Base-by-base conservation (phyloP, 2,329 filamentous ascomycete genomes). In the Neofusicoccum sp. region DNA sequence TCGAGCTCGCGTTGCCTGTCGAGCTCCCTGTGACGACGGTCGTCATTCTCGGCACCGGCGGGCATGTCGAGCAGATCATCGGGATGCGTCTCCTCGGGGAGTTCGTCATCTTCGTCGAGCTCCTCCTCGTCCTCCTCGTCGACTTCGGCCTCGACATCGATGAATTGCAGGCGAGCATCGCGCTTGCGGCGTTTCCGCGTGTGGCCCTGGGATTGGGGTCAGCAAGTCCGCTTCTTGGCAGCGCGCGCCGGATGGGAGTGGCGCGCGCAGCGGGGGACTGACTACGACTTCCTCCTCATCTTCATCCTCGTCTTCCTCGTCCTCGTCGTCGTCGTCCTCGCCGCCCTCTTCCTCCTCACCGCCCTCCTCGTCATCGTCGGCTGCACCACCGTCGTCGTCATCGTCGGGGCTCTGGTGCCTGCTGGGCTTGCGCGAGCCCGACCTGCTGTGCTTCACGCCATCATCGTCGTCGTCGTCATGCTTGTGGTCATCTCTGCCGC, bases 81-180 rank as follows among this genome's bases (percentile, higher is more conserved):
- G 6, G 92, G 92, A 74, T 98, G 93, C 67, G 91, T 91, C 75
- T 96, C 91, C 68, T 92, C 91, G 73, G 93, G 93, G 74, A 95
- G 92, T 68, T 91, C 90, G 62, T 93, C 93, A 63, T 84, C 92
- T 63, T 92, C 92, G 63, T 84, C 89, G 64, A 91, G 87, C 61
- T 96, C 93, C 69, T 96, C 92, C 69, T 97, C 94, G 58, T 96
- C 92, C 67, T 96, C 88, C 64, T 91, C 95, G 73, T 98, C 95
- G 69, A 99, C 95, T 79, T 97, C 95, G 76, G 95, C 95, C 83
- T 99, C 95, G 72, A 94, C 92, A 87, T 99, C 95, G 79, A 99
- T 88, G 86, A 97, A 97, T 72, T 90, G 89, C 70, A 92, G 91
- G 67, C 92, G 87, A 67, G 85, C 85, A 67, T 90, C 87, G 75